Evolutionary conservation across 192 early-diverging fungal species (phyloP), one percentile per base, ranked within the genome.

Genomic region (Podila minutissima): DNA sequence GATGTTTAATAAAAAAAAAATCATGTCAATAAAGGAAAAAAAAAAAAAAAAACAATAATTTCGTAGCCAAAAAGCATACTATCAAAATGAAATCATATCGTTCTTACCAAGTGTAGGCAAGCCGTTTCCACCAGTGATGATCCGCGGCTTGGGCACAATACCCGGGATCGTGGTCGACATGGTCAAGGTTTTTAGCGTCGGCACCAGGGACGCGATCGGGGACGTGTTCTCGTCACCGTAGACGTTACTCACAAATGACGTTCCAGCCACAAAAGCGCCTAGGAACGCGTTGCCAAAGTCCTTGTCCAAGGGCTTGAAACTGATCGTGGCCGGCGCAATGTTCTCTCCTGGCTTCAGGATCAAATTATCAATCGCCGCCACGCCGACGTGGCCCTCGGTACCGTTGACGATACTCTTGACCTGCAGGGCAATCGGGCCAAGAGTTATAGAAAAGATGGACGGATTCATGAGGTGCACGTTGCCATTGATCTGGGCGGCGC

Each of bases 251-350:
- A 28, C 24, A 26, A 59, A 59, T 0, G 22, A 28, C 17, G 0
- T n/a, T 8, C 58, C 58, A 24, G 58, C 58, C 28, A 59, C 58
- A 59, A 59, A 59, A 2, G 58, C n/a, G 1, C 58, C 24, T 24
- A 59, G 28, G 58, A 59, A 59, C 58, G 11, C n/a, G n/a, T 59
- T 20, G n/a, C 58, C 58, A 59, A 59, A 59, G 24, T 20, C 28
- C 58, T 59, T 59, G 24, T 59, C 58, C 11, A 28, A 1, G 11
- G 58, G 58, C 28, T 59, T 12, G 24, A 59, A 59, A 28, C 22
- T 12, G 24, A 59, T 59, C 1, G 17, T 26, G 2, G 58, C 22
- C 29, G 58, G 58, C 29, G 29, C 20, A 13, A 59, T 26, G 11
- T 59, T 59, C 22, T 29, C 26, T 2, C 58, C 58, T 11, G 58